These are phyloP conservation scores for Chrysosporium keratinophilum DNA, from an alignment of 2,329 filamentous ascomycete genomes.

Conservation along the genomic window DNA sequence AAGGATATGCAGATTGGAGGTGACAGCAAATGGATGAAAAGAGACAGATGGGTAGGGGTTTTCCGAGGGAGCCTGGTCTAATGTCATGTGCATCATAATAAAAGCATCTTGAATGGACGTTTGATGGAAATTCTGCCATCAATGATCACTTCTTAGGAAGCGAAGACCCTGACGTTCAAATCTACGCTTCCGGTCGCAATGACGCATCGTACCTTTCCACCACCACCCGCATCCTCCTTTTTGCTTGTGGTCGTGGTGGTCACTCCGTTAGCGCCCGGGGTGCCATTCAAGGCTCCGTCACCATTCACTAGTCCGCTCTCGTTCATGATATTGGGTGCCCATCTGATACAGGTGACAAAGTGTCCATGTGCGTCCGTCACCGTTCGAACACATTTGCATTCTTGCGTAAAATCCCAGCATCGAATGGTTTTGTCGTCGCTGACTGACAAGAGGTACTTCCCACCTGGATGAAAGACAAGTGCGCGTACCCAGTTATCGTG, in stretches of 20 bases:
- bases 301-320: conserved; percentile 33
- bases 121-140: background rate
- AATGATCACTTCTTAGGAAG: conserved; percentile 25
- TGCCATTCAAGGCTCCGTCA: conserved; percentile 17
- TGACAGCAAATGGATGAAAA: too few species aligned
- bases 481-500: conserved; percentile 92
- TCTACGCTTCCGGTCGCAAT: conserved; percentile 83
- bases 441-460: conserved; percentile 77
- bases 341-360: conserved; percentile 77
- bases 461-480: conserved; percentile 79
- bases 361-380: conserved; percentile 67
- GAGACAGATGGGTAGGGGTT: too few species aligned
- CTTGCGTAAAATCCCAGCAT: conserved; percentile 88
- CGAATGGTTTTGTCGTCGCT: conserved; percentile 84
- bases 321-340: conserved; percentile 68
- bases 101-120: too few species aligned
- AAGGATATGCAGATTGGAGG: background rate
- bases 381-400: conserved; percentile 79
- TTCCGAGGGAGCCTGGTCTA: too few species aligned
- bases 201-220: conserved; percentile 60
- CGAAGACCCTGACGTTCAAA: conserved; percentile 67
- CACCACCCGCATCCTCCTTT: conserved; percentile 43
- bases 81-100: too few species aligned
- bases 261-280: conserved; percentile 11
- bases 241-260: conserved; percentile 37